Evolutionary conservation across 306 rosid genomes (phyloP), one percentile per base, ranked within the genome.

Genomic region (Carpinus viminea): DNA sequence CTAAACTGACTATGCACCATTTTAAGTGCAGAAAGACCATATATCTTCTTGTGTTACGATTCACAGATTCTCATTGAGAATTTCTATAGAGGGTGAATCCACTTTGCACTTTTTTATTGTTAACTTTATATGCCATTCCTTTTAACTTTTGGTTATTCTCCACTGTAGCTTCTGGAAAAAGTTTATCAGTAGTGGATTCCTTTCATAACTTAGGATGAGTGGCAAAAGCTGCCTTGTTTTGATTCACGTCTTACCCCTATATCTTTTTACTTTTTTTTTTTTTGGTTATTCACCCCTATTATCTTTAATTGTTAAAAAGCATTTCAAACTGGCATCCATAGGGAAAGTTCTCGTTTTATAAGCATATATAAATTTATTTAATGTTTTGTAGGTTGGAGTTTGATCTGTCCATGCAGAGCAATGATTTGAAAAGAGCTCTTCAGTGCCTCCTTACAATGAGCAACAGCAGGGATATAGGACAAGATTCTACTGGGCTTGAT

Each of bases 361-460:
- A 38, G 72, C 51, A 41, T 66, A 66, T 43, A 18, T 47, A 64
- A 75, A 17, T 7, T 15, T 57, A 7, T 79, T 81, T 12, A 41
- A 21, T 26, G 13, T 78, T 85, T 73, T 75, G 83, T 85, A 93
- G 99, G 86, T 87, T 95, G 88, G 99, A 95, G 86, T 95, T 93
- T 86, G 99, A 95, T 90, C 89, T 95, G 87, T 97, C 99, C 73
- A 88, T 95, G 97, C 94, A 91, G 84, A 93, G 99, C 84, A 91
- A 84, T 78, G 97, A 95, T 90, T 83, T 95, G 87, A 95, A 90
- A 88, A 90, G 99, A 89, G 99, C 99, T 79, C 98, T 95, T 54
- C 98, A 95, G 85, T 93, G 98, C 83, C 98, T 95, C 81, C 93
- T 95, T 78, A 95, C 97, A 80, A 95, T 95, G 99, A 95, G 99